Base-by-base conservation (phyloP, 2,329 filamentous ascomycete species). In the Sarocladium oryzae region DNA sequence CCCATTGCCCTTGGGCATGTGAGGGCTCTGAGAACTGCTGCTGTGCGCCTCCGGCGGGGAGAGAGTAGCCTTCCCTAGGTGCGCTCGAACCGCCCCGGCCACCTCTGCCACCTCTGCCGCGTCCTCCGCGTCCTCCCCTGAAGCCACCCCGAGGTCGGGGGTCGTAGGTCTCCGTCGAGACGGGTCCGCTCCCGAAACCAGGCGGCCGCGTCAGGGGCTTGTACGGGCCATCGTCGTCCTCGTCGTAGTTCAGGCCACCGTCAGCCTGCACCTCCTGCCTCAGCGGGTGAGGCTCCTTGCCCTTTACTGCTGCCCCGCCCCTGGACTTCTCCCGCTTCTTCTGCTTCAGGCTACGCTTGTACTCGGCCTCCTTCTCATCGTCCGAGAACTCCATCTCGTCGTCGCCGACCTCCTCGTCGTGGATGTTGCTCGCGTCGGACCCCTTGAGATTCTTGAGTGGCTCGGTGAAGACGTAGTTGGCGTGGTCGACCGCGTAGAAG, bases 321-420 rank as follows among this genome's bases (percentile, higher is more conserved):
- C 71, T 73, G 61, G 61, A 66, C 54, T 66, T 68, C 26, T 73
- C 73, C 61, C 75, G 80, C 60, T 78, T 81, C 67, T 85, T 85
- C 56, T 83, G 77, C 68, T 90, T 90, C 50, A 82, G 60, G 54
- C 78, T 77, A 52, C 79, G 73, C 70, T 86, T 95, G 64, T 89
- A 82, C 59, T 90, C 88, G 7, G 86, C 86, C 68, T 99, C 93
- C 58, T 88, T 87, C 69, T 99, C 93, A 61, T 99, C 93, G 58
- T 99, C 93, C 0, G 92, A 96, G 66, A 97, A 97, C 63, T 97
- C 93, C 59, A 89, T 80, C 64, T 97, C 92, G 33, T 95, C 88
- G 28, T 87, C 85, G 15, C 72, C 83, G 7, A 90, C 79, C 69
- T 97, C 92, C 66, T 99, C 93, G 58, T 97, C 93, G 66, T 96